Base-by-base conservation (phyloP, 352 stramenopile species). In the Phytophthora pistaciae region DNA sequence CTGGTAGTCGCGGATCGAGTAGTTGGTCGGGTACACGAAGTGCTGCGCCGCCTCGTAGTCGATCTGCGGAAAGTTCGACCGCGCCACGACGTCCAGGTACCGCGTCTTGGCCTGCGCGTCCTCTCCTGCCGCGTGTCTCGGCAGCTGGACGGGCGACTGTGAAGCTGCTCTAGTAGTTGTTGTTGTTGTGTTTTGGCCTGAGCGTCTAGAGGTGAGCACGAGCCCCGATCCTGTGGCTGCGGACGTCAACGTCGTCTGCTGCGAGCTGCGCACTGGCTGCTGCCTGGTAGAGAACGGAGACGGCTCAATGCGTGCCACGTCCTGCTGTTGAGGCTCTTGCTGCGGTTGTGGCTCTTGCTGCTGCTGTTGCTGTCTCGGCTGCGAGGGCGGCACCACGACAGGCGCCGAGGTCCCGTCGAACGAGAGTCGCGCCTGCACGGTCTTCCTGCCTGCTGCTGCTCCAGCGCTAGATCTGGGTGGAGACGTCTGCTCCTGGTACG, bases 1-100 rank as follows among this genome's bases (percentile, higher is more conserved):
- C 79, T 99, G 98, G 77, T 99, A 99, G 29, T 98, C 83, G 65
- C 93, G 93, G 21, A 98, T 75, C 16, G 90, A 80, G 77, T 98
- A 98, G 63, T 98, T 97, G 20, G 82, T 97, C 53, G 91, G 93
- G 68, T 97, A 98, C 38, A 96, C 80, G 49, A 95, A 97, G 46
- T 84, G 68, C 48, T 88, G 75, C n/a, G 78, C 80, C 3, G 85
- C 77, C 23, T 90, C 81, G 10, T 60, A 70, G 74, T 97, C 87
- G 40, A 95, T 88, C 42, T 73, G 65, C 3, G 86, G 84, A 58
- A 78, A 83, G 18, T 48, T 70, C 10, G 75, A 70, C 14, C 72
- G 63, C 36, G 75, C 58, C 36, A 78, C 68, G 16, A 88, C 56
- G 48, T 90, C 74, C 40, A 88, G 53, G 56, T 95, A 95, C 42